Conservation (phyloP, 306 rosid species). For the Biancaea sappan region DNA sequence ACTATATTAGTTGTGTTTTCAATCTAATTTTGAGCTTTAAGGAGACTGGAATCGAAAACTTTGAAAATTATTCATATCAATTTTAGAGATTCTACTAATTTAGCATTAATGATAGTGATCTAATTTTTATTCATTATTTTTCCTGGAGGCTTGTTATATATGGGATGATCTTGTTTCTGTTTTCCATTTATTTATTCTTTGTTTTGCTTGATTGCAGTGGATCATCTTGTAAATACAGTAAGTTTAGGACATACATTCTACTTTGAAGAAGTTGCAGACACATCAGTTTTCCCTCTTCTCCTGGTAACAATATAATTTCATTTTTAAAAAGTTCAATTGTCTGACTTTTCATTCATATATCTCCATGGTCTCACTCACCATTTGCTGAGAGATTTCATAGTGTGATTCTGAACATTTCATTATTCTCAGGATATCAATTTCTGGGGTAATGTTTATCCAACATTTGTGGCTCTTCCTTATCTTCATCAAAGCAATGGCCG, state of each 20-base stretch:
- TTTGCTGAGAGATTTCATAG: not conserved
- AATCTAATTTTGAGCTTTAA: too few relatives aligned
- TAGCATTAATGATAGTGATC: too few relatives aligned
- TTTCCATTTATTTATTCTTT: not conserved
- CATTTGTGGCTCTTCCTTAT: conserved; percentile 80
- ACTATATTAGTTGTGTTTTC: too few relatives aligned
- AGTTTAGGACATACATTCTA: conserved; percentile 89
- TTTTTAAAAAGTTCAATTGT: not conserved
- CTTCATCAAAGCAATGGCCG: conserved; percentile 75
- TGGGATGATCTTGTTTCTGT: not conserved
- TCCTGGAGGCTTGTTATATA: not conserved
- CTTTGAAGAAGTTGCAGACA: conserved; percentile 85
- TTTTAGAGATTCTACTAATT: too few relatives aligned
- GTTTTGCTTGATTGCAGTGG: conserved; percentile 52
- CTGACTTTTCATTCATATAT: not conserved
- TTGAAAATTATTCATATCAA: not conserved
- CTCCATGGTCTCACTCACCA: too few relatives aligned
- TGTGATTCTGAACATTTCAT: not conserved
- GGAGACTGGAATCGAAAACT: not conserved
- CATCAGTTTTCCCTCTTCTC: conserved; percentile 75
- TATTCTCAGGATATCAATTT: conserved; percentile 71
- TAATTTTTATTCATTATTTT: conserved; percentile 6
- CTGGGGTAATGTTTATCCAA: conserved; percentile 92
- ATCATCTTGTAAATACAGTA: conserved; percentile 84
- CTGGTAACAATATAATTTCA: conserved; percentile 53